Percentiles rank a stretch among this genome's conserved stretches.
These are phyloP conservation scores for Beta vulgaris DNA, from an alignment of 148 eudicot species.

Conservation along the genomic window DNA sequence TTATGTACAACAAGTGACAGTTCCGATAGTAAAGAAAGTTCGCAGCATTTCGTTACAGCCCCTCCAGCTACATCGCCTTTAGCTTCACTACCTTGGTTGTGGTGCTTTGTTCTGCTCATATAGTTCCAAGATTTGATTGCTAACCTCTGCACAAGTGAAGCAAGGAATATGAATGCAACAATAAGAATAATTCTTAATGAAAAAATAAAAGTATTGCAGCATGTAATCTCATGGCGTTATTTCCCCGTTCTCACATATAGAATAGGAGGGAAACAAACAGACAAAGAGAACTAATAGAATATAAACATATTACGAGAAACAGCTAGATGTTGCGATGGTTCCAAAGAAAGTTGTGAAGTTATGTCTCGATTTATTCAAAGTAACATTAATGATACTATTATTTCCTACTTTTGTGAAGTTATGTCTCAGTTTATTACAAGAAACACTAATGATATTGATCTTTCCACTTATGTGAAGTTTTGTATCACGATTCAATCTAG, in stretches of 20 bases:
- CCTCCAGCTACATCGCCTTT: slow-evolving; percentile 66
- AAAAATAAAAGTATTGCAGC: not conserved
- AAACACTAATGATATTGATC: too few relatives aligned
- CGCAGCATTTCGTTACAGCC: too few relatives aligned
- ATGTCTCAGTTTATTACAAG: too few relatives aligned
- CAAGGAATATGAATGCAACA: not conserved
- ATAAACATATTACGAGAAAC: slow-evolving; percentile 16
- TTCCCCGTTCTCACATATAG: too few relatives aligned
- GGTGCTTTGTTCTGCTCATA: slow-evolving; percentile 86
- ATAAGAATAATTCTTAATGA: not conserved
- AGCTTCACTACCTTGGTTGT: slow-evolving; percentile 78
- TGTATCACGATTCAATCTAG: too few relatives aligned
- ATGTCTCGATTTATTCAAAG: too few relatives aligned
- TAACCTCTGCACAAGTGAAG: slow-evolving; percentile 66
- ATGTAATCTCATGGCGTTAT: slow-evolving; percentile 3
- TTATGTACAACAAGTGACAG: too few relatives aligned
- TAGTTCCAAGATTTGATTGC: slow-evolving; percentile 95
- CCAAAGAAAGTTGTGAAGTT: slow-evolving; percentile 21
- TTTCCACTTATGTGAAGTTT: too few relatives aligned
- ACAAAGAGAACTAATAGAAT: not conserved
- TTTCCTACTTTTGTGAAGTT: too few relatives aligned
- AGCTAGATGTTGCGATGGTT: not conserved
- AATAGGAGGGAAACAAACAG: not conserved
- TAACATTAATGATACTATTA: too few relatives aligned
- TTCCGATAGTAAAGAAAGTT: too few relatives aligned